Conservation (phyloP, 1,284 basidiomycete genomes). For the Apiotrichum gracile region DNA sequence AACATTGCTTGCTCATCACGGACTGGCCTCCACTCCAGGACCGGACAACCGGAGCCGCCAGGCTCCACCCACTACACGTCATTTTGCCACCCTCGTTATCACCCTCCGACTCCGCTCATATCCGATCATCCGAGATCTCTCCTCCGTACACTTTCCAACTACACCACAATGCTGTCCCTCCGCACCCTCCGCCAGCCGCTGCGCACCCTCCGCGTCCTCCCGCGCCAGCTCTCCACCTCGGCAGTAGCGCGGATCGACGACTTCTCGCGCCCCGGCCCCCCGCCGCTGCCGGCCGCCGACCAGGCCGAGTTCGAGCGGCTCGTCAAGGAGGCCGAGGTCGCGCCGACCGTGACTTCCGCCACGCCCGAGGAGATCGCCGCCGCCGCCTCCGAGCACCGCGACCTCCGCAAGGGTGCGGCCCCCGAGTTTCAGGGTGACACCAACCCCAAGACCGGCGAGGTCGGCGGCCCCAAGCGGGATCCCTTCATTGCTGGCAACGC, state of each 20-base stretch:
- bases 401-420: conserved; percentile 48
- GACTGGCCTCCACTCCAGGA: no score
- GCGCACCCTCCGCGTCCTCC: not conserved
- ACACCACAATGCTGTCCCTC: not conserved
- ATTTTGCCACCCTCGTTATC: not conserved
- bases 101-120: not conserved
- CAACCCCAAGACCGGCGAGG: conserved; percentile 54
- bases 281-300: conserved; percentile 40
- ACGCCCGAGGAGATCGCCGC: conserved; percentile 1
- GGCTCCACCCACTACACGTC: not conserved
- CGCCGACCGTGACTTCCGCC: conserved; percentile 6
- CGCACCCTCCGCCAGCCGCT: not conserved
- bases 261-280: conserved; percentile 42
- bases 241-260: not conserved
- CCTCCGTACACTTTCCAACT: not conserved
- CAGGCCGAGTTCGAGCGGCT: conserved; percentile 48
- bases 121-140: not conserved
- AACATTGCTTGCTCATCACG: not conserved
- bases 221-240: not conserved
- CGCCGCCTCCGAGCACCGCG: conserved; percentile 47
- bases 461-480: conserved; percentile 55
- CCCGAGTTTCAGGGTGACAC: conserved; percentile 53
- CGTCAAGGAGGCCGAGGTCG: conserved; percentile 34
- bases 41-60: not conserved
- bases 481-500: conserved; percentile 47